Base-by-base conservation (phyloP, 1,139 yeast species). In the Taphrina flavorubra region DNA sequence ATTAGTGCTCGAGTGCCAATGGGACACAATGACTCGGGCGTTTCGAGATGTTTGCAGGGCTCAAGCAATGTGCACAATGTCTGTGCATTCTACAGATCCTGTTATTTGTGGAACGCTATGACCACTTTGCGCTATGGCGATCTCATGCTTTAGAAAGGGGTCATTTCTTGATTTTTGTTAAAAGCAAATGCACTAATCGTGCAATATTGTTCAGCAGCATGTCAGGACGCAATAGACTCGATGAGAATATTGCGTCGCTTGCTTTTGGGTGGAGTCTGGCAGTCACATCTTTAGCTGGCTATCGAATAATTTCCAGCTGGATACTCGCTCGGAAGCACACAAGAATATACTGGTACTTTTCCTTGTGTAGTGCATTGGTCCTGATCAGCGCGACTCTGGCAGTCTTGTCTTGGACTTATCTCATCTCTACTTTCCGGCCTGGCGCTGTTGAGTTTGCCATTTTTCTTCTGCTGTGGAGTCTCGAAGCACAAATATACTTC, bases 221-320 rank as follows among this genome's bases (percentile, higher is more conserved):
- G 47, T 44, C 47, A 13, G 47, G 18, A 44, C 47, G 18, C 47
- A 44, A 14, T 44, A 44, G 47, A 16, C 8, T 44, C 18, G 53
- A 49, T 49, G 65, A 60, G n/a, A 36, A 49, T 1, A 39, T 60
- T 37, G 46, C 57, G 20, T 60, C 65, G n/a, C 18, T 60, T 11
- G 56, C 53, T 13, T 51, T 60, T 34, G 65, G 65, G 18, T 60
- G 65, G 65, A 25, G 65, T 14, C 14, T 60, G 42, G 65, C 65
- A 14, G 11, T 60, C 7, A 20, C 49, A 6, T 11, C 20, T 8
- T 49, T 60, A n/a, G 34, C 53, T 20, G 46, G 36, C 6, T 51
- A 20, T 18, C 56, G 65, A 11, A 60, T 60, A 49, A 34, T 11
- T 11, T 36, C 42, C 14, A 37, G 42, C 25, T 53, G 58, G 58